These are phyloP conservation scores for Mucor velutinosus DNA, from an alignment of 371 early-diverging fungal species.

Conservation along the genomic window DNA sequence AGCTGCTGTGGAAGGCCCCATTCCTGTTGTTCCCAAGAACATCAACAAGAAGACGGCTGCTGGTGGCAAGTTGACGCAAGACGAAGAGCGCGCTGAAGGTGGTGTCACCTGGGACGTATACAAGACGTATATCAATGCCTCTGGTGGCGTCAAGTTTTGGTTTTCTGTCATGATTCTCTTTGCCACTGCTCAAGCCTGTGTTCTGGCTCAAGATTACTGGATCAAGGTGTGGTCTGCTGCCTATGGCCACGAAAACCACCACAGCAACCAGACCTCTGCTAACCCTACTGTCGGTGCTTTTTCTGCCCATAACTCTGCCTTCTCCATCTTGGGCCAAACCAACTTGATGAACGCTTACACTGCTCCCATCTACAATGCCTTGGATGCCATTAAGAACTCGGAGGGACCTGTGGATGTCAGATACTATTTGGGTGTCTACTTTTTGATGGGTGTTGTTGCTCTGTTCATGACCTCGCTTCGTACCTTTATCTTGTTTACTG, in stretches of 20 bases:
- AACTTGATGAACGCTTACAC: slow-evolving; percentile 3
- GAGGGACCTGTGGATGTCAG: slow-evolving; percentile 33
- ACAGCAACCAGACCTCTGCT: not conserved
- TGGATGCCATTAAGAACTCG: not conserved
- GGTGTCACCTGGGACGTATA: slow-evolving; percentile 65
- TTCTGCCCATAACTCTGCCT: not conserved
- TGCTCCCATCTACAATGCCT: not conserved
- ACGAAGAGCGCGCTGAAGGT: slow-evolving; percentile 71
- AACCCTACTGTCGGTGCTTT: not conserved
- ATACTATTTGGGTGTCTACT: slow-evolving; percentile 59
- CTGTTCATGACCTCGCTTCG: slow-evolving; percentile 43
- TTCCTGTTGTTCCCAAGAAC: slow-evolving; percentile 28
- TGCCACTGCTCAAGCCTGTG: slow-evolving; percentile 47
- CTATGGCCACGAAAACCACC: slow-evolving; percentile 11
- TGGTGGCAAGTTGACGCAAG: slow-evolving; percentile 60
- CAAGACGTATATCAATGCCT: slow-evolving; percentile 61
- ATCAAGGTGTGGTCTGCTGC: slow-evolving; percentile 62
- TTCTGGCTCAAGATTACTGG: slow-evolving; percentile 65
- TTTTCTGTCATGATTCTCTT: slow-evolving; percentile 51
- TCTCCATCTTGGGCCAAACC: slow-evolving; percentile 5
- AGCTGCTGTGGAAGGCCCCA: slow-evolving; percentile 35
- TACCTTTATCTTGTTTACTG: slow-evolving; percentile 44
- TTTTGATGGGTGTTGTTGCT: slow-evolving; percentile 52
- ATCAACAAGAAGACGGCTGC: slow-evolving; percentile 29
- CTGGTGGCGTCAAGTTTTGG: slow-evolving; percentile 68